phyloP scores from a whole-genome alignment of 257 asterid genomes.

The Echites panduratus region DNA sequence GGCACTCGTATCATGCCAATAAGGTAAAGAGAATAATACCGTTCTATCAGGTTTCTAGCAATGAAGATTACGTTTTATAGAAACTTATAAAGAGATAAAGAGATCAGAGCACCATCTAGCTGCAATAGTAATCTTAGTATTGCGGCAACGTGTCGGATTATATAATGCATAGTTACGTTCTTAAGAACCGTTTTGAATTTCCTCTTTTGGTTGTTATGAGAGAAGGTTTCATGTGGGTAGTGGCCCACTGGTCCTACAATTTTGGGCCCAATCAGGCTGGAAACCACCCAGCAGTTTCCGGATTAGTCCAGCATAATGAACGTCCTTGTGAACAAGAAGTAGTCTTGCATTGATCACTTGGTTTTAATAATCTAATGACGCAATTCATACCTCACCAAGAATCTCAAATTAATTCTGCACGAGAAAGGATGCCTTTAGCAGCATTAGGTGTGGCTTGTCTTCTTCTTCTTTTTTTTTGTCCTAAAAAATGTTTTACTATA shows the following conservation, averaged over 20 bases:
- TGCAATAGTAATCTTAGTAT: not conserved
- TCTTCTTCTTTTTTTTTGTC: not conserved
- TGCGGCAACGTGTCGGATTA: not conserved
- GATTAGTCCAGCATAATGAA: slow-evolving; percentile 13
- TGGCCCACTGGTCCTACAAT: not conserved
- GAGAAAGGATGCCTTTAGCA: slow-evolving; percentile 23
- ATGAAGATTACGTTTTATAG: not conserved
- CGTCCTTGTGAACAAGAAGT: not conserved
- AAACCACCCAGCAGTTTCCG: slow-evolving; percentile 6
- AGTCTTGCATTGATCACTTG: not conserved
- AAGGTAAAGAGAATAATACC: not conserved
- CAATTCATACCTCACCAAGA: slow-evolving; percentile 10
- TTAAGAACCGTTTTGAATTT: not conserved
- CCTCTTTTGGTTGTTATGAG: not conserved
- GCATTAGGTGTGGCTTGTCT: slow-evolving; percentile 22
- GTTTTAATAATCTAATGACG: slow-evolving; percentile 11
- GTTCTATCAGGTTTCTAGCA: not conserved
- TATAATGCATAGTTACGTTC: not conserved
- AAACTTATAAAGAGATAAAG: not conserved
- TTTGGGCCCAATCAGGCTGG: not conserved
- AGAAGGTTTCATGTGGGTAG: not conserved
- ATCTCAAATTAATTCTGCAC: slow-evolving; percentile 25
- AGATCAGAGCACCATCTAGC: not conserved
- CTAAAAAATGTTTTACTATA: no score
- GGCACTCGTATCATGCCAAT: not conserved